Base-by-base conservation (phyloP, 2,329 filamentous ascomycete species). In the Myrmaecium sp. region DNA sequence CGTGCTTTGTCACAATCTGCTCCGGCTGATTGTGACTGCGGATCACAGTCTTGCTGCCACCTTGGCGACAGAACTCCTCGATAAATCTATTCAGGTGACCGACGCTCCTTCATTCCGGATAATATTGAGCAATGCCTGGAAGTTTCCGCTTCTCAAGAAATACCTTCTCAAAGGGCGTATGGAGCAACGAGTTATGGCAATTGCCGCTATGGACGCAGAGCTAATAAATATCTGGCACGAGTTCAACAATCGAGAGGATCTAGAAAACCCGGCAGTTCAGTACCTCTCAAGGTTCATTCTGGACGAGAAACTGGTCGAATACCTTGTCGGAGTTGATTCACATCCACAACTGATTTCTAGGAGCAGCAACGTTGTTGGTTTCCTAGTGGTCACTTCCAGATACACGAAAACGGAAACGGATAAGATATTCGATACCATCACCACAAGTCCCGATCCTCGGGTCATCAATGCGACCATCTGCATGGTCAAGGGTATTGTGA, bases 301-400 rank as follows among this genome's bases (percentile, higher is more conserved):
- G 10, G 55, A 63, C 5, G 74, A 76, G 20, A 71, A 73, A 28
- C 58, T 95, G 14, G 68, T 92, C 14, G 71, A 83, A 32, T 95
- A 94, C 49, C 72, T 98, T 23, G 67, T 94, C 27, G 81, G 86
- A 2, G 73, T 86, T 9, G 83, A 83, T 30, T 94, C 86, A 17
- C 89, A 95, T 43, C 82, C 84, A 1, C 83, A 93, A 43, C 70
- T 95, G 28, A 89, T 91, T 12, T 63, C 66, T 18, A 72, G 83
- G 37, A 80, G 80, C 41, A 64, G 66, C 21, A 92, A 93, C 35
- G 78, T 95, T 28, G 62, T 94, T 25, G 80, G 80, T 1, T 95
- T 95, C 42, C 60, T 95, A 27, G 67, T 82, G 13, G 77, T 89
- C 9, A 89, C 80, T 0, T 63, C 64, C 28, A 74, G 70, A 9